Evolutionary conservation across 441 rosid species (phyloP).

Genomic region (Euphorbia corollata): DNA sequence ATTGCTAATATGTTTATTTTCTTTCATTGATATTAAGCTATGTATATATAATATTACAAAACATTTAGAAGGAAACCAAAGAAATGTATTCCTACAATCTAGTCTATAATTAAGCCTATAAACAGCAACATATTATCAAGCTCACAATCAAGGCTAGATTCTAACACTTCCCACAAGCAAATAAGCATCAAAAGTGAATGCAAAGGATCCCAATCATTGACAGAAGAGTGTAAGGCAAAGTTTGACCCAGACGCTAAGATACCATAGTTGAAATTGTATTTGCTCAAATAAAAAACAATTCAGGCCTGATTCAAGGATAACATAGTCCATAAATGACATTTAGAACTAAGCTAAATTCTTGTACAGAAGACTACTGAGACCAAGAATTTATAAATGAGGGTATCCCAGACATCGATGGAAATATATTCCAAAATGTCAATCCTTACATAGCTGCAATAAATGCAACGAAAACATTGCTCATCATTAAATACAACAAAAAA

Average conservation of each 20-base stretch:
- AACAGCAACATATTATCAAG: no score
- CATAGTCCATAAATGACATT: not conserved
- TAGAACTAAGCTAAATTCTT: not conserved
- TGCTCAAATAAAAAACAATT: not conserved
- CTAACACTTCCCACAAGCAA: not conserved
- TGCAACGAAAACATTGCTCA: not conserved
- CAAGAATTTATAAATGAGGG: no score
- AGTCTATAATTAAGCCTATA: no score
- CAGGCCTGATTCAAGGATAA: not conserved
- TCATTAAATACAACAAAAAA: not conserved
- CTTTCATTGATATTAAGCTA: no score
- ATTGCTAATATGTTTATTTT: no score
- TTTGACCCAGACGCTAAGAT: not conserved
- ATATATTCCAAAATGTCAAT: not conserved
- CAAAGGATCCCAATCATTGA: not conserved
- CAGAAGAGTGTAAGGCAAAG: not conserved
- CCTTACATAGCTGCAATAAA: not conserved
- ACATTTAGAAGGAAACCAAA: no score
- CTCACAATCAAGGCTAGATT: no score
- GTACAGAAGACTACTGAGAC: no score
- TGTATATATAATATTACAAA: no score
- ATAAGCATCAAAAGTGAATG: not conserved
- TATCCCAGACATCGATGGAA: no score
- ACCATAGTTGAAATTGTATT: not conserved
- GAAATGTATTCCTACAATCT: no score